Base-by-base conservation (phyloP, 1,139 yeast species). In the Magnusiomyces paraingens region DNA sequence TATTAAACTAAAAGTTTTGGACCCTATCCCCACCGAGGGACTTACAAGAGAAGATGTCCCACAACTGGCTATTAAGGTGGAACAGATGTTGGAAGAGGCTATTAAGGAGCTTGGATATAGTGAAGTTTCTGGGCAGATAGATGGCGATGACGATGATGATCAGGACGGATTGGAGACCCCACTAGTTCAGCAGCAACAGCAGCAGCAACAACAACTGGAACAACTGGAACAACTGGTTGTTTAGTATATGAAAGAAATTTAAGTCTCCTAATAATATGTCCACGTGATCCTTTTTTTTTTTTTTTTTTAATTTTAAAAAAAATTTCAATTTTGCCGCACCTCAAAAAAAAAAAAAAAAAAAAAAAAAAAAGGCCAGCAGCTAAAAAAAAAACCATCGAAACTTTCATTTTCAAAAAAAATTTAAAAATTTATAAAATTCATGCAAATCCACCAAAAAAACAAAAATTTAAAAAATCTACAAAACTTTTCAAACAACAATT, bases 1-100 rank as follows among this genome's bases (percentile, higher is more conserved):
- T 51, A 82, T 86, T 60, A 72, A 73, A 42, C 75, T 84, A 52
- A 82, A 80, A 62, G 90, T 86, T 3, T 75, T 86, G 58, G 84
- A 83, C 52, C 90, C 93, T 18, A 76, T 85, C 56, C 66, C 76
- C 14, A 84, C 91, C 18, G 72, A 70, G 44, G 81, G 80, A 29
- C 65, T 83, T 62, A 76, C 84, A 2, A 74, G 79, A 52, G 86
- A 79, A 12, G 84, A 84, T 60, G 83, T 86, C 29, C 71, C 77
- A 48, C 72, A 65, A n/a, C 72, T 85, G 50, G 72, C 79, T 36
- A 70, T 69, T n/a, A 67, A 64, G 47, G 66, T 72, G 11, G 64
- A 72, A 43, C 60, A 62, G n/a, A 59, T 59, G 26, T 77, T 79
- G 82, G 62, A 64, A n/a, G 62, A 62, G 26, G 71, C 67, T n/a